Evolutionary conservation across 805 yeast genomes (phyloP).

Genomic region (Wickerhamiella azymoides): DNA sequence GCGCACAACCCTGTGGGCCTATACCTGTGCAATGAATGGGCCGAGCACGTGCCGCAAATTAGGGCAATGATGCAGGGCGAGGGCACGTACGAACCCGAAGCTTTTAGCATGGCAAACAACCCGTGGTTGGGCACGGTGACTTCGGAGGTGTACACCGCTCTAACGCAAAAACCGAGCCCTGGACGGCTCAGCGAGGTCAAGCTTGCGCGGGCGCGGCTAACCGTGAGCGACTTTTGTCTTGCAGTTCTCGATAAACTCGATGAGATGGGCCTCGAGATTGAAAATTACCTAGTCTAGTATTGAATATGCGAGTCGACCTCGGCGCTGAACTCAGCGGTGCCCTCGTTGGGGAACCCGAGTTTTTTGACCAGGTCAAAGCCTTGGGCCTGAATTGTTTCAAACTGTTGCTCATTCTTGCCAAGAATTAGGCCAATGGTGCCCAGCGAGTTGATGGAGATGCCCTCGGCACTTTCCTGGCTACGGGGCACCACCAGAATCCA

Average conservation of each 20-base stretch:
- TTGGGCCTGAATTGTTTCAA: conserved; percentile 10
- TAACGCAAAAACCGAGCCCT: not conserved
- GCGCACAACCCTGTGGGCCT: conserved; percentile 3
- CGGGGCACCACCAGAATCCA: conserved; percentile 89
- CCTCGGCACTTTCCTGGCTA: conserved; percentile 34
- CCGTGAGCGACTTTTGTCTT: conserved; percentile 2
- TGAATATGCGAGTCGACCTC: conserved; percentile 1
- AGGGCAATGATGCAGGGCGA: conserved; percentile 3
- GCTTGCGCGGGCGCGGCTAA: not conserved
- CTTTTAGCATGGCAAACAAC: conserved; percentile 4
- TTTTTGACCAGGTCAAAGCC: conserved; percentile 14
- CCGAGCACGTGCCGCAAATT: not conserved
- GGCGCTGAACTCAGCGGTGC: conserved; percentile 10
- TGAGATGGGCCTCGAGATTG: not conserved
- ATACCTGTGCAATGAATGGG: conserved; percentile 8
- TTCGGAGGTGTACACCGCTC: not conserved
- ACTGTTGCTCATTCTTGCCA: conserved; percentile 49
- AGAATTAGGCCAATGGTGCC: conserved; percentile 69
- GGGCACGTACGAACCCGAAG: not conserved
- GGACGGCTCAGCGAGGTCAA: not conserved
- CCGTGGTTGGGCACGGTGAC: conserved; percentile 11
- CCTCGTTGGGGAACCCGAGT: conserved; percentile 17
- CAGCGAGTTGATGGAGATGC: conserved; percentile 59
- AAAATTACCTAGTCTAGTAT: conserved; percentile 7
- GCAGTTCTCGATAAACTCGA: conserved; percentile 1